Conservation (phyloP, 306 rosid species). For the Malus asiatica region DNA sequence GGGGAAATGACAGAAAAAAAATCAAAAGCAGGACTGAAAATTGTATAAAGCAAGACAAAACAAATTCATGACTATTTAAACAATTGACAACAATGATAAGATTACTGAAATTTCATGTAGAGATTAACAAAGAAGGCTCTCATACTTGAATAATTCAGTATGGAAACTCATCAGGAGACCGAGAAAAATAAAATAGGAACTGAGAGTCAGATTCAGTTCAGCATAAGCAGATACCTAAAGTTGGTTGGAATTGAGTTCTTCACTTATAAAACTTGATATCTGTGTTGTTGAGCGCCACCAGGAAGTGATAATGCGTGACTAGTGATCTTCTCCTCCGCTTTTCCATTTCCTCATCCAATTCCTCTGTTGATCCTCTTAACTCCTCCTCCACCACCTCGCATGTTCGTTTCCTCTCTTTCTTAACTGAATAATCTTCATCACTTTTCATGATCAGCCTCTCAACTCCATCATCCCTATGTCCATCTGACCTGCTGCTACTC, state of each 20-base stretch:
- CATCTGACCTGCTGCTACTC: conserved; percentile 36
- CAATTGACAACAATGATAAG: too few relatives aligned
- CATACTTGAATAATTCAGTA: background rate
- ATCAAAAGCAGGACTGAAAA: too few relatives aligned
- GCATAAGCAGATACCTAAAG: conserved; percentile 1
- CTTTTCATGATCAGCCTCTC: conserved; percentile 47
- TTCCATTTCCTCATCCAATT: conserved; percentile 88
- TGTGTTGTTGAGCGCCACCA: conserved; percentile 80
- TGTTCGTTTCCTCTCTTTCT: conserved; percentile 35
- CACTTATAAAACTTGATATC: conserved; percentile 71
- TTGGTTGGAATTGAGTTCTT: conserved; percentile 24
- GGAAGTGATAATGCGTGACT: conserved; percentile 29
- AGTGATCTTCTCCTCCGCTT: conserved; percentile 41
- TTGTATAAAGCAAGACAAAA: too few relatives aligned
- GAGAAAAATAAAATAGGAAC: background rate
- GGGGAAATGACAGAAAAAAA: too few relatives aligned
- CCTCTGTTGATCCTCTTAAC: conserved; percentile 62
- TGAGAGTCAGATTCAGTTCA: background rate
- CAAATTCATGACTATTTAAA: too few relatives aligned
- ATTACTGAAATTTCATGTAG: too few relatives aligned
- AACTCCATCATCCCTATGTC: conserved; percentile 39
- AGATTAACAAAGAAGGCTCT: too few relatives aligned
- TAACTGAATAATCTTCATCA: conserved; percentile 40
- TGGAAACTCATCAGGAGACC: background rate
- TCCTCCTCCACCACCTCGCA: conserved; percentile 42